phyloP scores from a whole-genome alignment of 768 basidiomycete genomes.

The Cubamyces sp. region DNA sequence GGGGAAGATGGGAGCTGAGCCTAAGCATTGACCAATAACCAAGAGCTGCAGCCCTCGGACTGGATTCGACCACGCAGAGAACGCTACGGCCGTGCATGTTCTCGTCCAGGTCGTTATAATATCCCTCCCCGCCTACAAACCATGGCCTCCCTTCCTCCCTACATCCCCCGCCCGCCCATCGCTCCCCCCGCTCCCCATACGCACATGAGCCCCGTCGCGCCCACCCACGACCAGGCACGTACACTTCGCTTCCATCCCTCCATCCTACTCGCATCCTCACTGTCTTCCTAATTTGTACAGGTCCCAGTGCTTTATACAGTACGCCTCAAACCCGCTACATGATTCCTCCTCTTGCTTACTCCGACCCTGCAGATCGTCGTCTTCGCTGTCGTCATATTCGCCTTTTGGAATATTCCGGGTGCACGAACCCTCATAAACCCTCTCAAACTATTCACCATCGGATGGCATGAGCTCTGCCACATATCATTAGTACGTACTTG shows the following conservation, averaged over 20 bases:
- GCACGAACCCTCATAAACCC: constrained; percentile 80
- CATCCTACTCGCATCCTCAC: constrained; percentile 25
- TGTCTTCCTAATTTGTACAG: constrained; percentile 40
- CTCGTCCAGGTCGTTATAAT: constrained; percentile 25
- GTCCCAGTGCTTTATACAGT: constrained; percentile 79
- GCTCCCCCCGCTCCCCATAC: constrained; percentile 34
- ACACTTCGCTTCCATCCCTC: constrained; percentile 23
- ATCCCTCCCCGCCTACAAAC: constrained; percentile 12
- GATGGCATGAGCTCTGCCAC: constrained; percentile 89
- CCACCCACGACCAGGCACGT: constrained; percentile 73
- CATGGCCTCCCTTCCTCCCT: constrained; percentile 36
- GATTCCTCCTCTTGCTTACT: not conserved
- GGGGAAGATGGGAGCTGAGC: not conserved
- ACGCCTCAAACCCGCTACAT: constrained; percentile 36
- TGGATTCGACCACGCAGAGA: constrained; percentile 12
- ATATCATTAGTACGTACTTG: constrained; percentile 63
- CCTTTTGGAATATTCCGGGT: constrained; percentile 86
- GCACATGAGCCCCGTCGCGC: constrained; percentile 51
- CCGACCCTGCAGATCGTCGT: constrained; percentile 65
- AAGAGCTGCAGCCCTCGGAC: no score
- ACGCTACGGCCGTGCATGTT: constrained; percentile 15
- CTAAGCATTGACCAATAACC: not conserved
- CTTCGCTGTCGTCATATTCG: constrained; percentile 85
- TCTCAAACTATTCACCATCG: constrained; percentile 85
- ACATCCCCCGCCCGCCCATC: constrained; percentile 40